Base-by-base conservation (phyloP, 1,284 basidiomycete species). In the Microbotryum intermedium region DNA sequence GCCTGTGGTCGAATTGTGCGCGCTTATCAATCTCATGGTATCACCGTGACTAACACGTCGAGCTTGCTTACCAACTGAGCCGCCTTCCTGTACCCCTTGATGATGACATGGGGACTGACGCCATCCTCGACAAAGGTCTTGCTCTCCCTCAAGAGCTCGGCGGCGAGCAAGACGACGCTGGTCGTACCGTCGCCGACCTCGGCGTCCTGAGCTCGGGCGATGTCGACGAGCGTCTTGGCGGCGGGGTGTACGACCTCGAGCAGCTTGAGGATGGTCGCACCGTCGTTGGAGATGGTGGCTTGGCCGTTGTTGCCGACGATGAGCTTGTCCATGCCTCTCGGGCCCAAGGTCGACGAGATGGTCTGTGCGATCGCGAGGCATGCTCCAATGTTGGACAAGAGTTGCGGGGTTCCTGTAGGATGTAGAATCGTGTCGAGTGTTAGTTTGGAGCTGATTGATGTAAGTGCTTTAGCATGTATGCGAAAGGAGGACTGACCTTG, bases 171-270 rank as follows among this genome's bases (percentile, higher is more conserved):
- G 4, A 93, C 90, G 7, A 99, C 95, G 72, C 85, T 91, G 6
- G 95, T 99, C 0, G 95, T 99, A 44, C 94, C 94, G 77, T 98
- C 94, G 55, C 94, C 94, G 52, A 98, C 91, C 76, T 98, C 94
- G 21, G 94, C 93, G 74, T 98, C 94, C 76, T 98, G 94, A 8
- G 94, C 94, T 46, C 94, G 84, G 47, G 93, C 94, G 74, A 97
- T 97, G 73, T 98, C 94, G 55, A 97, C 94, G 55, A 98, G 80
- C 26, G 92, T 95, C 72, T 90, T 84, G 34, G 94, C 94, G 52
- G 94, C 94, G 50, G 94, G 94, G 76, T 98, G 94, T 9, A 98
- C 87, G 73, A 99, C 95, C 70, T 97, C 94, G 62, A 98, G 83
- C 51, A 98, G 81, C 76, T 95, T 95, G 72, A 98, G 81, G 71